Conservation (phyloP, 176 grass and related monocot genomes). For the Areca catechu region DNA sequence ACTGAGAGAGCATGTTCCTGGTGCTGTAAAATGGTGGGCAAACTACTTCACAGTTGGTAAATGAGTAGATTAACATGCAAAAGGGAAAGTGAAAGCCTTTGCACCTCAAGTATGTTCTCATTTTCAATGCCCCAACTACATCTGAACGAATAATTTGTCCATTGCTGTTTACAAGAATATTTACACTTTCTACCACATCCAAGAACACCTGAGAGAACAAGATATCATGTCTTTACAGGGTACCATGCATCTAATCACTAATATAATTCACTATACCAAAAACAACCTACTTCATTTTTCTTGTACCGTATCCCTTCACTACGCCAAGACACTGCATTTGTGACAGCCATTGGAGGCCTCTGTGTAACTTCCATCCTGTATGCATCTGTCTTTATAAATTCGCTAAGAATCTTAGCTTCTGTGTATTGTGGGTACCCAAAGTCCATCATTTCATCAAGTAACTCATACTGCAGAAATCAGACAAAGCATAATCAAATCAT, state of each 20-base stretch:
- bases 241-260: too few species aligned
- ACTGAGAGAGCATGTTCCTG: too few species aligned
- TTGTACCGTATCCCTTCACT: slow-evolving; percentile 98
- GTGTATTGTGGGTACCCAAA: slow-evolving; percentile 99
- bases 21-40: neutral
- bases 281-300: slow-evolving; percentile 82
- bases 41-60: neutral
- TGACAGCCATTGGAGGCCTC: slow-evolving; percentile 96
- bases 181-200: slow-evolving; percentile 95
- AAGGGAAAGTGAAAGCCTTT: slow-evolving; percentile 13
- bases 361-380: slow-evolving; percentile 94
- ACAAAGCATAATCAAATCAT: too few species aligned
- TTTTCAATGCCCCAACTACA: slow-evolving; percentile 98
- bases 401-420: slow-evolving; percentile 92
- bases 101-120: slow-evolving; percentile 96
- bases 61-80: slow-evolving; percentile 4
- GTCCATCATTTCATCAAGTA: slow-evolving; percentile 98
- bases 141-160: slow-evolving; percentile 97
- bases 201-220: slow-evolving; percentile 61
- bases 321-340: slow-evolving; percentile 98
- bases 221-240: too few species aligned
- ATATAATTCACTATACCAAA: neutral
- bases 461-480: slow-evolving; percentile 51
- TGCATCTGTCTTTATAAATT: slow-evolving; percentile 97
- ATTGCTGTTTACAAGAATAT: slow-evolving; percentile 99